Percentiles rank a stretch among this genome's conserved stretches.
These are phyloP conservation scores for Eucalyptus polybractea DNA, from an alignment of 345 rosid genomes.

Conservation along the genomic window DNA sequence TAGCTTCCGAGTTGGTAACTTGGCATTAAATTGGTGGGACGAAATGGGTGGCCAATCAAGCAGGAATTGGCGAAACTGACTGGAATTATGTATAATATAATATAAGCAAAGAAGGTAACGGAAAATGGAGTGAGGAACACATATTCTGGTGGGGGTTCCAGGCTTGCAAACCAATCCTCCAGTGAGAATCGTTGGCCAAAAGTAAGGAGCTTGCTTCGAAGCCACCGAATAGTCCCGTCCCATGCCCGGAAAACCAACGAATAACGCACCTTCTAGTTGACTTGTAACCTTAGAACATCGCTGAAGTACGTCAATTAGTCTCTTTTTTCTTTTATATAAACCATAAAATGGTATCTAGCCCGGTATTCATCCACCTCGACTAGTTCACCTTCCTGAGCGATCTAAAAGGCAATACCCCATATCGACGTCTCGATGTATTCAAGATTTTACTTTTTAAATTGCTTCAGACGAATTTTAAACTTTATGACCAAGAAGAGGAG, in stretches of 20 bases:
- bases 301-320: not conserved
- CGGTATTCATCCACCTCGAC: not conserved
- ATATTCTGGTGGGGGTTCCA: constrained; percentile 12
- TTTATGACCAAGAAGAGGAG: not conserved
- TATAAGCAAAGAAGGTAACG: not conserved
- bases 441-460: not conserved
- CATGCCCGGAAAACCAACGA: not conserved
- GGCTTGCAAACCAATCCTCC: constrained; percentile 57
- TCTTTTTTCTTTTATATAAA: too few species aligned
- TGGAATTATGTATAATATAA: not conserved
- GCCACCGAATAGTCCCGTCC: constrained; percentile 23
- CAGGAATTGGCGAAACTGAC: not conserved
- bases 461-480: rapidly evolving
- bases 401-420: not conserved
- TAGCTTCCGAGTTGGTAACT: not conserved
- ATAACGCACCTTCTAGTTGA: constrained; percentile 13
- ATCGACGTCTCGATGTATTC: not conserved
- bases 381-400: not conserved
- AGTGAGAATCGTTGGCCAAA: constrained; percentile 11
- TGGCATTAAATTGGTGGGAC: not conserved
- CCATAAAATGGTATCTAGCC: not conserved
- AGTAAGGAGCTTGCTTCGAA: constrained; percentile 61
- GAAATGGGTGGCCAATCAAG: not conserved
- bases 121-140: not conserved
- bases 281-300: not conserved